Conservation (phyloP, 176 grass and related monocot species). For the barley (Hordeum vulgare) region DNA sequence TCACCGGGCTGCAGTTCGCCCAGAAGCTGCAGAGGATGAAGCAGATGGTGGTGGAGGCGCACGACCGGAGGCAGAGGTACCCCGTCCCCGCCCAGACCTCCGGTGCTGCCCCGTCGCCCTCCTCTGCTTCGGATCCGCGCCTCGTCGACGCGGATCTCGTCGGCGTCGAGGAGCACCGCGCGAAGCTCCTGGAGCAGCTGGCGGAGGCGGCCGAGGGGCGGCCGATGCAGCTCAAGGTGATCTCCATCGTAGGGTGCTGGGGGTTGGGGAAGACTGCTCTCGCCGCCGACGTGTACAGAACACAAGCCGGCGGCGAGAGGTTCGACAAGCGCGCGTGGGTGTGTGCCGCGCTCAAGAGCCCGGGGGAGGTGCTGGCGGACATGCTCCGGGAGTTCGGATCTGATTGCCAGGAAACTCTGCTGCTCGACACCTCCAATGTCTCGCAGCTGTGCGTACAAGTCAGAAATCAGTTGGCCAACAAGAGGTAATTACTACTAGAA, state of each 20-base stretch:
- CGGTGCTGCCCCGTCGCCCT: background rate
- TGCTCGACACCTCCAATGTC: background rate
- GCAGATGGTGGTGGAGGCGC: no score
- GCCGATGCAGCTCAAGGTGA: constrained; percentile 7
- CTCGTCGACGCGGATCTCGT: no score
- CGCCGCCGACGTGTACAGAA: background rate
- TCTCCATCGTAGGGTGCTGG: constrained; percentile 13
- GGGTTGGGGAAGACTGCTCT: constrained; percentile 6
- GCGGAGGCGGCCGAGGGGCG: background rate
- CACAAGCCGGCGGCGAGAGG: background rate
- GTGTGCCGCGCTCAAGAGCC: background rate
- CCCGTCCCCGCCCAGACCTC: no score
- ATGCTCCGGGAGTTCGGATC: background rate
- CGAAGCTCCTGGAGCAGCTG: background rate
- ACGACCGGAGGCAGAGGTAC: no score
- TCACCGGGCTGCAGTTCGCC: no score
- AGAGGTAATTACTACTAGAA: background rate
- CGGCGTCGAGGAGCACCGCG: background rate
- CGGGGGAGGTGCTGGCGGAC: background rate
- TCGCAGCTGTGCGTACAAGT: background rate
- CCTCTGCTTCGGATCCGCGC: background rate
- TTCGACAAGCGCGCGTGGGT: background rate
- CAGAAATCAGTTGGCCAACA: background rate
- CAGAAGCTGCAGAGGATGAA: no score
- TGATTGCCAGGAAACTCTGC: background rate